Conservation (phyloP, 1,284 basidiomycete genomes). For the Schizophyllum amplum region DNA sequence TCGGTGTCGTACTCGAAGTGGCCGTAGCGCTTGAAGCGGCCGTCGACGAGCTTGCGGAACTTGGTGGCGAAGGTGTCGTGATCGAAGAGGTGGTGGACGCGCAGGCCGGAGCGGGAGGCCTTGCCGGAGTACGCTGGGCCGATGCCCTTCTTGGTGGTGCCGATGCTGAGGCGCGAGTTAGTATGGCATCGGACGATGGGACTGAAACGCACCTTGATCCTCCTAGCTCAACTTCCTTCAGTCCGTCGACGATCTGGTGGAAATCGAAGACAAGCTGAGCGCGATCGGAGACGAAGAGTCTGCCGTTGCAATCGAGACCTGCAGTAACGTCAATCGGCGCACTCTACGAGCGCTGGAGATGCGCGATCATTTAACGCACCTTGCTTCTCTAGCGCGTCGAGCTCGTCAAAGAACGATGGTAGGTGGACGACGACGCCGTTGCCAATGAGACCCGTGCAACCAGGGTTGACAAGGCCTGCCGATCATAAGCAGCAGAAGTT, state of each 20-base stretch:
- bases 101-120: slow-evolving; percentile 91
- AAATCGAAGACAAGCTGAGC: slow-evolving; percentile 98
- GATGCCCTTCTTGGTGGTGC: slow-evolving; percentile 97
- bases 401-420: slow-evolving; percentile 91
- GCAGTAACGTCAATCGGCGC: background rate
- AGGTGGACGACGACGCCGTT: slow-evolving; percentile 93
- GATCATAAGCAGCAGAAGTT: background rate
- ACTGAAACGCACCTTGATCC: slow-evolving; percentile 57
- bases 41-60: slow-evolving; percentile 95
- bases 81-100: slow-evolving; percentile 96
- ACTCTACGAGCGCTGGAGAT: background rate
- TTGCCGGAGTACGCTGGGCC: slow-evolving; percentile 98
- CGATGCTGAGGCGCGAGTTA: slow-evolving; percentile 56
- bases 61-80: slow-evolving; percentile 80
- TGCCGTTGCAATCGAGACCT: slow-evolving; percentile 84
- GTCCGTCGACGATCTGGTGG: slow-evolving; percentile 97
- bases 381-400: slow-evolving; percentile 82
- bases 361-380: slow-evolving; percentile 40
- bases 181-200: slow-evolving; percentile 3
- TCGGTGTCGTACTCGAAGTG: slow-evolving; percentile 99
- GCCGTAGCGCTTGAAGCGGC: slow-evolving; percentile 96
- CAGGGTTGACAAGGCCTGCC: slow-evolving; percentile 83
- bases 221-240: slow-evolving; percentile 97
- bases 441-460: slow-evolving; percentile 85
- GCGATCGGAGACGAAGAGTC: slow-evolving; percentile 91